These are phyloP conservation scores for Paxillus ammoniavirescens DNA, from an alignment of 768 basidiomycete genomes.

Conservation along the genomic window DNA sequence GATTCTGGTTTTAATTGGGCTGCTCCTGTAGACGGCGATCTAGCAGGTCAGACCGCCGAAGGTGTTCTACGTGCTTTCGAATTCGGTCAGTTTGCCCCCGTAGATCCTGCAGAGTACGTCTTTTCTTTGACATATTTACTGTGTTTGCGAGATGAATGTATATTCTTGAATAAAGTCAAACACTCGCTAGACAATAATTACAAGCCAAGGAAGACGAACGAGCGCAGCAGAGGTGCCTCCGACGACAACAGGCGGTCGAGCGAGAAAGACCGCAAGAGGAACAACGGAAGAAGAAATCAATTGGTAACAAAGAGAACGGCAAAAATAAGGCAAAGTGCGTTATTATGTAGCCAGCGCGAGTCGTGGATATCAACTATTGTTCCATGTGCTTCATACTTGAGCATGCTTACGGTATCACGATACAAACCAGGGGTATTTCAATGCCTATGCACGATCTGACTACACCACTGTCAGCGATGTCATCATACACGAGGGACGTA, in stretches of 20 bases:
- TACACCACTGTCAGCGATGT: too few relatives aligned
- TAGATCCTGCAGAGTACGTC: constrained; percentile 61
- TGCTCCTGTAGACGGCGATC: constrained; percentile 76
- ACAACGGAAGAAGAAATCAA: constrained; percentile 18
- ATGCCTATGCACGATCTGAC: too few relatives aligned
- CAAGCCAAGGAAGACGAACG: constrained; percentile 78
- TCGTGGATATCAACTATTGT: background rate
- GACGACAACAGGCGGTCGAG: constrained; percentile 30
- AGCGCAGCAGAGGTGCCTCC: constrained; percentile 38
- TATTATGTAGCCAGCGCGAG: constrained; percentile 44
- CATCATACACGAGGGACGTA: too few relatives aligned
- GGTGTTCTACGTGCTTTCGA: constrained; percentile 53
- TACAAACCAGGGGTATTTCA: too few relatives aligned
- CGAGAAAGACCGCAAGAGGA: constrained; percentile 17
- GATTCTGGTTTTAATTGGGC: constrained; percentile 66
- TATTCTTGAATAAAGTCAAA: constrained; percentile 42
- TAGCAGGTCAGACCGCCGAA: constrained; percentile 70
- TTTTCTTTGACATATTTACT: too few relatives aligned
- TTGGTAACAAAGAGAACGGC: constrained; percentile 27
- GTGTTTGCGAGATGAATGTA: background rate
- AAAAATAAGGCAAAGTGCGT: constrained; percentile 48
- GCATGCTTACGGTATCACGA: too few relatives aligned
- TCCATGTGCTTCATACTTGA: too few relatives aligned
- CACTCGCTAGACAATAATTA: constrained; percentile 70
- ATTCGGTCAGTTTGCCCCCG: constrained; percentile 35